These are phyloP conservation scores for Leccinum uliginosum DNA, from an alignment of 768 basidiomycete species.

Conservation along the genomic window DNA sequence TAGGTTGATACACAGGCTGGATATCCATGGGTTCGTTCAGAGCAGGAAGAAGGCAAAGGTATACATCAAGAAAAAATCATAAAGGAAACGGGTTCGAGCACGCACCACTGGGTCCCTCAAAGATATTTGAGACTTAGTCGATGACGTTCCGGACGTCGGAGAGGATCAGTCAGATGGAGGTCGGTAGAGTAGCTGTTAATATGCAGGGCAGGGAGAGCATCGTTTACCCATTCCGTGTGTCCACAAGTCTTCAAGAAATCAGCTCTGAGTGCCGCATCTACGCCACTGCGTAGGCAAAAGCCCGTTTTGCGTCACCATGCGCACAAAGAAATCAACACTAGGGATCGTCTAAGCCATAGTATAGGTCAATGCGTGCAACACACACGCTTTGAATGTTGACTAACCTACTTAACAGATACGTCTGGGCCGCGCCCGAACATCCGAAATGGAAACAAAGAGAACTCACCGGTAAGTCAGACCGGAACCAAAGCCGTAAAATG, in stretches of 20 bases:
- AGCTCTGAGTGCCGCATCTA: too few species aligned
- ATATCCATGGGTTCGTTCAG: not conserved
- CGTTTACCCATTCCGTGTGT: not conserved
- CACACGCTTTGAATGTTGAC: too few species aligned
- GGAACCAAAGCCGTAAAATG: not conserved
- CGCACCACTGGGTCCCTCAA: not conserved
- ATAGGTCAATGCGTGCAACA: too few species aligned
- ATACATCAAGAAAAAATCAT: not conserved
- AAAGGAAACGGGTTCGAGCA: not conserved
- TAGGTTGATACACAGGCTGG: not conserved
- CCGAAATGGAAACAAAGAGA: not conserved
- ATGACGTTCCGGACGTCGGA: not conserved
- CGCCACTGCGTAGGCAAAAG: too few species aligned
- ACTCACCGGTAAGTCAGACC: not conserved
- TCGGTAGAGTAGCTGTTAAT: too few species aligned
- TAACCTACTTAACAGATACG: too few species aligned
- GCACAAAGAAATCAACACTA: too few species aligned
- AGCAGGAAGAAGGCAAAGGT: not conserved
- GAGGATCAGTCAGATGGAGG: too few species aligned
- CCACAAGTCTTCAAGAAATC: not conserved
- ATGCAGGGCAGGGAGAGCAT: not conserved
- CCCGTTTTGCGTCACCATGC: too few species aligned
- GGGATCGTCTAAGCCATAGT: too few species aligned
- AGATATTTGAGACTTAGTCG: not conserved
- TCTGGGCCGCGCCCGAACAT: too few species aligned